Percentiles rank a stretch among this genome's conserved stretches.
phyloP scores from a whole-genome alignment of 768 basidiomycete genomes.

The Suillus clintonianus region DNA sequence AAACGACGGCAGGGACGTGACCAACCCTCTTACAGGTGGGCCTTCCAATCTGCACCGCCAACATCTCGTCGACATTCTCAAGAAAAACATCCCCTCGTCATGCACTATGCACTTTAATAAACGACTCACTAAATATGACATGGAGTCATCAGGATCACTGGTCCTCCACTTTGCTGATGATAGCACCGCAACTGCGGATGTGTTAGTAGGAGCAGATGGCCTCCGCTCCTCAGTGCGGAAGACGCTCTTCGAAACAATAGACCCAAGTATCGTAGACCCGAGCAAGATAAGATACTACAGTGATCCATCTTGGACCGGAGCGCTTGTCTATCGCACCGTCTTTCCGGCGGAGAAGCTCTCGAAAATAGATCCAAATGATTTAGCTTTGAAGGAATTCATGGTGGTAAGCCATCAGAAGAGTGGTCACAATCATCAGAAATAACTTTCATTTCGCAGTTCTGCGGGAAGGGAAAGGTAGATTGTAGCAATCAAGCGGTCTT shows the following conservation, averaged over 20 bases:
- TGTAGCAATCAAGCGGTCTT: not conserved
- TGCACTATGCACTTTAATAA: slow-evolving; percentile 29
- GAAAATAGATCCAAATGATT: slow-evolving; percentile 16
- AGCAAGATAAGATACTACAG: slow-evolving; percentile 3
- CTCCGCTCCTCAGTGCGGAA: slow-evolving; percentile 23
- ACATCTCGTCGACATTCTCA: slow-evolving; percentile 28
- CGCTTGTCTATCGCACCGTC: slow-evolving; percentile 37
- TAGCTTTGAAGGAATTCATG: slow-evolving; percentile 13
- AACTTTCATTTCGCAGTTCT: slow-evolving; percentile 10
- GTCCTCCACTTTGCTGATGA: slow-evolving; percentile 32
- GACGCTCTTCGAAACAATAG: slow-evolving; percentile 17
- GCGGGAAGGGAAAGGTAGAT: not conserved
- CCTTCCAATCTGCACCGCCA: slow-evolving; percentile 21
- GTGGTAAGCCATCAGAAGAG: slow-evolving; percentile 14
- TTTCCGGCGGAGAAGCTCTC: slow-evolving; percentile 31
- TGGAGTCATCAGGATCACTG: slow-evolving; percentile 7
- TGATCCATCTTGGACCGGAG: slow-evolving; percentile 41
- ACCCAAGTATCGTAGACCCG: slow-evolving; percentile 20
- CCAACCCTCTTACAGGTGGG: not conserved
- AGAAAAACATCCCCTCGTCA: slow-evolving; percentile 17
- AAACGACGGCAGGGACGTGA: not conserved
- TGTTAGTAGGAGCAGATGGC: slow-evolving; percentile 45
- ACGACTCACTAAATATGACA: slow-evolving; percentile 29
- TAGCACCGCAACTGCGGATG: slow-evolving; percentile 34
- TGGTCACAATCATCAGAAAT: slow-evolving; percentile 19